phyloP scores from a whole-genome alignment of 2,329 filamentous ascomycete genomes.

The Scorias spongiosa region DNA sequence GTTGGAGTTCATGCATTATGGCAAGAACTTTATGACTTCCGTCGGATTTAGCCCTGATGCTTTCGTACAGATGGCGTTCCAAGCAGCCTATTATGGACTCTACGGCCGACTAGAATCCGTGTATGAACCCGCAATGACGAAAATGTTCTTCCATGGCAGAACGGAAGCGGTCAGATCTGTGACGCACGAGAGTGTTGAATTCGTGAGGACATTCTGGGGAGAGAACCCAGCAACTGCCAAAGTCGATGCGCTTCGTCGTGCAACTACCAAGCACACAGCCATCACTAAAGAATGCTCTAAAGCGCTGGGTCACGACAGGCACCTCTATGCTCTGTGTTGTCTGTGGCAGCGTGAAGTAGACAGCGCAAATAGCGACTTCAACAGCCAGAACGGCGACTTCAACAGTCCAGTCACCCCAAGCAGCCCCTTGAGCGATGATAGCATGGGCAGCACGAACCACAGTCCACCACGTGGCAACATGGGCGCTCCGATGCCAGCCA shows the following conservation, averaged over 20 bases:
- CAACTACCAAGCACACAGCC: conserved; percentile 66
- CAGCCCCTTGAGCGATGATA: conserved; percentile 30
- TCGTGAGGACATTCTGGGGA: conserved; percentile 87
- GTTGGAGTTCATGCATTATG: conserved; percentile 75
- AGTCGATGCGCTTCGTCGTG: conserved; percentile 68
- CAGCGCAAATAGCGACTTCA: conserved; percentile 43
- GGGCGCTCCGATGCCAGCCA: conserved; percentile 49
- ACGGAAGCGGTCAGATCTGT: conserved; percentile 88
- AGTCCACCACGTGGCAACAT: conserved; percentile 34
- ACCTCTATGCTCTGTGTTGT: conserved; percentile 85
- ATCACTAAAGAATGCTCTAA: conserved; percentile 77
- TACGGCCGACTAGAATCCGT: conserved; percentile 90
- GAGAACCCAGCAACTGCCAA: conserved; percentile 73
- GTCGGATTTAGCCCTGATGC: conserved; percentile 96
- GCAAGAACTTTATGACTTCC: conserved; percentile 93
- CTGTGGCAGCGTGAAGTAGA: conserved; percentile 87
- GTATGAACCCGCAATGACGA: conserved; percentile 98
- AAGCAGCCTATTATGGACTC: conserved; percentile 92
- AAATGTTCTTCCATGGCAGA: conserved; percentile 78
- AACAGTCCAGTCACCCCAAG: conserved; percentile 50
- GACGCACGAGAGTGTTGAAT: conserved; percentile 67
- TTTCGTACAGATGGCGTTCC: conserved; percentile 98
- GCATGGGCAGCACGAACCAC: conserved; percentile 30
- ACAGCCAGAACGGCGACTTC: conserved; percentile 24
- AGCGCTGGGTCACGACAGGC: conserved; percentile 79